Evolutionary conservation across 2,329 filamentous ascomycete species (phyloP).

Genomic region (Fusarium caatingaense): DNA sequence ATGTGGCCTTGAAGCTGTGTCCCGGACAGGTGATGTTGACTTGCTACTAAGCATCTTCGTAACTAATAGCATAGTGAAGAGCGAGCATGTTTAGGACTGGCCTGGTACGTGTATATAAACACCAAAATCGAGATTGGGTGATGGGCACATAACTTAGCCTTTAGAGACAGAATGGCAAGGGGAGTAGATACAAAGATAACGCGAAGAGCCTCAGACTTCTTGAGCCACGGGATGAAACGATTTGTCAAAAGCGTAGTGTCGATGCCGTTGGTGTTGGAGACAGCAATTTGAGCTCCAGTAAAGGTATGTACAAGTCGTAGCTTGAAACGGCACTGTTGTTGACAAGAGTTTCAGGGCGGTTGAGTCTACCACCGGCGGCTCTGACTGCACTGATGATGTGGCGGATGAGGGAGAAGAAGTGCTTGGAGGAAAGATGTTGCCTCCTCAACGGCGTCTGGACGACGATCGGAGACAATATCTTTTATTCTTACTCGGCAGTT

Average conservation of each 20-base stretch:
- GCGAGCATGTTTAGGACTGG: conserved; percentile 35
- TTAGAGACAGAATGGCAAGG: conserved; percentile 25
- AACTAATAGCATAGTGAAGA: conserved; percentile 26
- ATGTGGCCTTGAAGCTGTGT: conserved; percentile 9
- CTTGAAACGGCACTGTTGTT: conserved; percentile 34
- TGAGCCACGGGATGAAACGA: conserved; percentile 22
- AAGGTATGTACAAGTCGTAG: conserved; percentile 1
- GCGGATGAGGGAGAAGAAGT: conserved; percentile 20
- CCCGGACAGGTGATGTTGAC: conserved; percentile 28
- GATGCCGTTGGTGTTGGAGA: conserved; percentile 33
- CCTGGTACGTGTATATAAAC: conserved; percentile 36
- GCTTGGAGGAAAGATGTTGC: conserved; percentile 20
- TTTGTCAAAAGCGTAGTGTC: conserved; percentile 34
- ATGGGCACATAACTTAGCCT: conserved; percentile 8
- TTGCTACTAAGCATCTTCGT: conserved; percentile 23
- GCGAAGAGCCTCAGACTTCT: conserved; percentile 19
- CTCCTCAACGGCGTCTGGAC: conserved; percentile 9
- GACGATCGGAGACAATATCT: conserved; percentile 27
- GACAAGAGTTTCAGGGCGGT: conserved; percentile 30
- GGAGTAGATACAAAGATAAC: conserved; percentile 35
- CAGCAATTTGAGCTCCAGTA: conserved; percentile 23
- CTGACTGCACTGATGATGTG: conserved; percentile 21
- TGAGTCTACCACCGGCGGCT: conserved; percentile 8
- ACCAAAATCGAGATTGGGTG: conserved; percentile 3
- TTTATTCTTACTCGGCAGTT: conserved; percentile 19